Conservation (phyloP, 2,329 filamentous ascomycete genomes). For the Sporothrix pseudoabietina region DNA sequence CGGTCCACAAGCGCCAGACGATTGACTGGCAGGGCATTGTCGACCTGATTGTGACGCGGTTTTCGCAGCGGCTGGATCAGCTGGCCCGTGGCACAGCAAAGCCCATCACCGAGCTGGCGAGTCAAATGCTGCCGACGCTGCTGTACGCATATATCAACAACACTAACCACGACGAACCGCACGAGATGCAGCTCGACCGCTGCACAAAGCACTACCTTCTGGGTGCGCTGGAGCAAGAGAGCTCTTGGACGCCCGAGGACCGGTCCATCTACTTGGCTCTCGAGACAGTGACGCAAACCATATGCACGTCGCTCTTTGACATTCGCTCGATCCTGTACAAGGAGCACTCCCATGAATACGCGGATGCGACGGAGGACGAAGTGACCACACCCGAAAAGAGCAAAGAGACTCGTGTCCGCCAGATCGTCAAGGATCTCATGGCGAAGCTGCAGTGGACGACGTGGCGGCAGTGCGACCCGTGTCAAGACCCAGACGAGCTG, state of each 20-base stretch:
- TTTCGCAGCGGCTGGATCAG: slow-evolving; percentile 55
- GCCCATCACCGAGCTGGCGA: slow-evolving; percentile 45
- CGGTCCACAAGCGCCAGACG: slow-evolving; percentile 41
- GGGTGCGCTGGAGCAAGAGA: slow-evolving; percentile 36
- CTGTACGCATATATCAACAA: slow-evolving; percentile 49
- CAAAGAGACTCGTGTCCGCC: slow-evolving; percentile 22
- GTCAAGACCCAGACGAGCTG: slow-evolving; percentile 40
- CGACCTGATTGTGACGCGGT: slow-evolving; percentile 67
- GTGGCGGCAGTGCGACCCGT: slow-evolving; percentile 43
- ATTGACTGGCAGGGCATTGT: slow-evolving; percentile 67
- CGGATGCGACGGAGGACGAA: slow-evolving; percentile 29
- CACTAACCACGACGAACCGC: slow-evolving; percentile 38
- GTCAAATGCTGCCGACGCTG: slow-evolving; percentile 39
- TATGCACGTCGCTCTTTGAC: slow-evolving; percentile 45
- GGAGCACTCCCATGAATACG: background rate
- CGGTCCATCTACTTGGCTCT: slow-evolving; percentile 50
- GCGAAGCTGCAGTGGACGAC: slow-evolving; percentile 41
- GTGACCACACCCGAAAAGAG: slow-evolving; percentile 9
- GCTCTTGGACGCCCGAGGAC: slow-evolving; percentile 47
- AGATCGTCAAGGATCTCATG: slow-evolving; percentile 36
- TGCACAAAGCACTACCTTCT: slow-evolving; percentile 53
- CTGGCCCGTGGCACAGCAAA: slow-evolving; percentile 41
- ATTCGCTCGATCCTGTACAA: slow-evolving; percentile 37
- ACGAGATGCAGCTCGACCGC: slow-evolving; percentile 37
- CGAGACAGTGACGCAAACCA: slow-evolving; percentile 42